Base-by-base conservation (phyloP, 768 basidiomycete species). In the Leccinum pellstonianum region DNA sequence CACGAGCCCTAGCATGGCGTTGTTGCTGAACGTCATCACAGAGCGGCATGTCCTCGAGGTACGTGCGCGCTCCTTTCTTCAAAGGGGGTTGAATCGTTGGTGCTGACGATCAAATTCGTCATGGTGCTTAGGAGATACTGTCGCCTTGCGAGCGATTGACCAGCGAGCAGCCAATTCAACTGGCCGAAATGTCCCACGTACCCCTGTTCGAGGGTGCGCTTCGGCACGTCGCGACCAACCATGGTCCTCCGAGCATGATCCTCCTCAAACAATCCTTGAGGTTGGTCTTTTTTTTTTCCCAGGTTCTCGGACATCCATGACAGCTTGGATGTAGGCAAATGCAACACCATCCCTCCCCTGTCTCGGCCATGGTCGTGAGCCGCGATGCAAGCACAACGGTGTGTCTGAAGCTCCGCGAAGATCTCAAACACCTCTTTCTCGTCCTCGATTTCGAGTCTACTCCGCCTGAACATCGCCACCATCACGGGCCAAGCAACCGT, bases 351-450 rank as follows among this genome's bases (percentile, higher is more conserved):
- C 15, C 56, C 12, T 60, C 53, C 10, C 66, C 55, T 21, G 60
- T 56, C 69, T 76, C 46, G 61, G 77, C 37, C 77, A 79, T 55
- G 15, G 74, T 88, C 35, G 81, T 90, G 55, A 87, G 85, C 11
- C 84, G 86, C 14, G 83, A 83, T 25, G 80, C 86, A 0, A 81
- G 87, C 64, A 84, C 88, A 52, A 66, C 86, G 15, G 76, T 79
- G n/a, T 82, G 84, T 65, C 65, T 86, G 27, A 76, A 72, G 52
- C 37, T 77, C 25, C 64, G 62, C n/a, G 68, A 67, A 27, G 59
- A 58, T 11, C 46, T 59, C 25, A 61, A 61, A 15, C 70, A 75
- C 46, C 65, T 85, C 48, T 88, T 83, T 67, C 72, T 83, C 15
- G 74, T 86, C 25, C 87, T 89, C 65, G 87, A 89, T 68, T 84